Base-by-base conservation (phyloP, 495 filamentous ascomycete species). In the Aspergillus conjunctus region DNA sequence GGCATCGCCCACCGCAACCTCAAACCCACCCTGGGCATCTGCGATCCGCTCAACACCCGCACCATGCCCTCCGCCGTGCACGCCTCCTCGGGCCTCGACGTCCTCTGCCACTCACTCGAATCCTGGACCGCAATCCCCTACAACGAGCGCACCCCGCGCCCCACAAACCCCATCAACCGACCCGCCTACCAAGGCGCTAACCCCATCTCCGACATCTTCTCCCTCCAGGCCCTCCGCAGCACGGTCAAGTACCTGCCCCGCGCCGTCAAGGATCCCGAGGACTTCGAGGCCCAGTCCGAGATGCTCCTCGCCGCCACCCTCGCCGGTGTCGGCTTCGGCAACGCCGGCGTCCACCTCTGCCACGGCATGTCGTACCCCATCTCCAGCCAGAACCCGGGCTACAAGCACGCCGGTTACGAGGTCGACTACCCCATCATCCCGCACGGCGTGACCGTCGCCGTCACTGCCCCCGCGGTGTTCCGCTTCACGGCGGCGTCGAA, bases 341-440 rank as follows among this genome's bases (percentile, higher is more conserved):
- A 98, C 70, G 94, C 94, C 1, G 94, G 94, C 39, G 94, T 98
- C 1, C 94, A 98, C 77, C 80, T 98, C 6, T 98, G 94, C 76
- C 94, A 98, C 69, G 94, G 93, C 57, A 96, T 98, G 92, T 90
- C 86, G 39, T 98, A 98, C 71, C 93, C 93, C 7, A 94, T 98
- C 65, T 93, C 91, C 22, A 88, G 91, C 39, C 92, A 95, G 70
- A 98, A 98, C 68, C 92, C 91, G 0, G 89, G 87, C 7, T 97
- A 98, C 71, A 85, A 85, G 67, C 94, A 98, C 67, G 70, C 79
- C 1, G 95, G 94, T 10, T 98, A 98, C 73, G 74, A 85, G 1
- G 86, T 93, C 15, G 71, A 81, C 15, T 63, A 78, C 53, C 85
- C 91, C 1, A 89, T 98, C 63, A 98, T 98, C 68, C 93, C 94